Conservation (phyloP, 768 basidiomycete genomes). For the Boletus reticulatus region DNA sequence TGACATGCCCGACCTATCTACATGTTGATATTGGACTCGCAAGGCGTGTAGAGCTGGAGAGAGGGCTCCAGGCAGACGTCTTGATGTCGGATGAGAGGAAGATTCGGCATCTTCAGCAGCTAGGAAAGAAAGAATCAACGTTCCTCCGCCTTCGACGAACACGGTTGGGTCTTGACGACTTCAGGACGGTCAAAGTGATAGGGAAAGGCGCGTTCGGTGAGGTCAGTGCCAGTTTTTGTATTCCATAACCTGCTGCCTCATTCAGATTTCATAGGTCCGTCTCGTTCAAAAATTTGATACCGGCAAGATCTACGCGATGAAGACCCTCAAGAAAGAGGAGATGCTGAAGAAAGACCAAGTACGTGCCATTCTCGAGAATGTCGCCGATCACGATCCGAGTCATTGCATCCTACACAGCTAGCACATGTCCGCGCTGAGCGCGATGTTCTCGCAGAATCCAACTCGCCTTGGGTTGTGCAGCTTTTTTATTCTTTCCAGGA, state of each 20-base stretch:
- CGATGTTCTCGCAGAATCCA: conserved; percentile 93
- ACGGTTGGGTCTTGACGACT: conserved; percentile 87
- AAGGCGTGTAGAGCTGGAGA: conserved; percentile 87
- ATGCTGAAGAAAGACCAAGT: conserved; percentile 99
- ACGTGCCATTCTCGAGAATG: conserved; percentile 16
- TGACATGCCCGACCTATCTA: background rate
- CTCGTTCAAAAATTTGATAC: conserved; percentile 96
- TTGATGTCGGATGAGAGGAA: conserved; percentile 82
- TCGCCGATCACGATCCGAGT: conserved; percentile 5
- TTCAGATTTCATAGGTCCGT: conserved; percentile 52
- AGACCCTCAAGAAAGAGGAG: conserved; percentile 93
- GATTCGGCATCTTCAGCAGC: conserved; percentile 74
- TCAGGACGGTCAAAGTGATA: conserved; percentile 97
- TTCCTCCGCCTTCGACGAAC: conserved; percentile 88
- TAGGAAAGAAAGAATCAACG: conserved; percentile 85
- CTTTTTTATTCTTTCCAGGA: conserved; percentile 99
- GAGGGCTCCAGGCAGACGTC: conserved; percentile 67
- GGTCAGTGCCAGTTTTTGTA: conserved; percentile 41
- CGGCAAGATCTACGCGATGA: conserved; percentile 99
- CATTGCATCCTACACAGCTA: conserved; percentile 48
- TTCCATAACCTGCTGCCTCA: background rate
- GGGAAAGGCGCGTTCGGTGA: conserved; percentile 99
- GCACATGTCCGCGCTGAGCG: conserved; percentile 98
- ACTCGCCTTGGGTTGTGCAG: conserved; percentile 96
- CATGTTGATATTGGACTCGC: conserved; percentile 3